Base-by-base conservation (phyloP, 306 rosid species). In the Morella rubra region DNA sequence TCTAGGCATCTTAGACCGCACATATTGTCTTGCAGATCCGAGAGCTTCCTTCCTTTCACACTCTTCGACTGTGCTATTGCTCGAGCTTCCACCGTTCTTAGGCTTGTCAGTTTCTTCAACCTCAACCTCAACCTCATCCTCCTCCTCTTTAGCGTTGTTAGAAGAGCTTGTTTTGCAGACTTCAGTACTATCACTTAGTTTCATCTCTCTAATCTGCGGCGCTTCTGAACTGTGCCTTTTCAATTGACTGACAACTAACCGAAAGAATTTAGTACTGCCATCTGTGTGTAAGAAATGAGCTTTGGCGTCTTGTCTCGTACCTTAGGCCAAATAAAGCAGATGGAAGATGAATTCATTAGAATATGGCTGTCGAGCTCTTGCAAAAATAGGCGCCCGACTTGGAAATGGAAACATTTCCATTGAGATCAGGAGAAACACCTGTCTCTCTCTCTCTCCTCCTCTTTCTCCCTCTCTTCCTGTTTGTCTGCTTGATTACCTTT, bases 1-100 rank as follows among this genome's bases (percentile, higher is more conserved):
- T 77, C 88, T 71, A 0, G 88, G 84, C 32, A 73, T 84, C 88
- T 78, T 84, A 56, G 88, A 81, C 47, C 85, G 88, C 59, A 81
- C 73, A 72, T 84, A 84, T 41, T 74, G 88, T 77, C 88, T 55
- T 20, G 78, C 85, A 60, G 88, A 81, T 75, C 85, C 88, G 24
- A 83, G 68, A 71, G 84, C 77, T 37, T 53, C 74, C 42, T 74
- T 84, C 68, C 74, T 84, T 44, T 76, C 85, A 50, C 71, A 74
- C 55, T 77, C 84, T 64, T 84, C 87, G 6, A 74, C 73, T 20
- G 83, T 81, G 85, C 81, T 75, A 58, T 69, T 84, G 78, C 83
- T 81, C 10, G 88, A 84, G 72, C 84, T 80, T 40, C 49, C 66
- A 15, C 75, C 74, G 45, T 69, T 68, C 19, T 50, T 71, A 6